Evolutionary conservation across 305 asterid species (phyloP).

Genomic region (Fraxinus baroniana): DNA sequence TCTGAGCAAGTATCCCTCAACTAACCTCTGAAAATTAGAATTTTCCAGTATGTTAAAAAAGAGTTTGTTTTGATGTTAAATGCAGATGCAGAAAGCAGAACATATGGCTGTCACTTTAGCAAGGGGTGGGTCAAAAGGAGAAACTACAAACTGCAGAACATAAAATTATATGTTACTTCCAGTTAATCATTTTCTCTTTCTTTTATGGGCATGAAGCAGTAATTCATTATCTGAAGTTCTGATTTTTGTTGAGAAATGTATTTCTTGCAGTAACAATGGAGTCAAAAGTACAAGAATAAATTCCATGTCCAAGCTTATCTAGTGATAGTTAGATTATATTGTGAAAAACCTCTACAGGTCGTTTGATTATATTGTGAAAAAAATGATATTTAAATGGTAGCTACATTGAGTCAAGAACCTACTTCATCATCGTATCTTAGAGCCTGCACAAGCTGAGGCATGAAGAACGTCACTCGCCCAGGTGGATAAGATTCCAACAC

Average conservation of each 20-base stretch:
- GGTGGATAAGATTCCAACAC: slow-evolving; percentile 99
- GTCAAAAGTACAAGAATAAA: slow-evolving; percentile 12
- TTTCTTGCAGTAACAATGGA: slow-evolving; percentile 6
- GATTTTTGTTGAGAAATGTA: slow-evolving; percentile 13
- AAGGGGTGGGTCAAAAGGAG: slow-evolving; percentile 2
- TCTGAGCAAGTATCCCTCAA: slow-evolving; percentile 97
- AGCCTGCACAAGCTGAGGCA: slow-evolving; percentile 99
- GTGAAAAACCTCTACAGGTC: slow-evolving; percentile 1
- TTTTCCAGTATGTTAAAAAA: slow-evolving; percentile 24
- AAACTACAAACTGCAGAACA: slow-evolving; percentile 8
- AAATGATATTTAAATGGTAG: slow-evolving; percentile 15
- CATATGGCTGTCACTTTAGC: background rate
- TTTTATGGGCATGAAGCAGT: slow-evolving; percentile 16
- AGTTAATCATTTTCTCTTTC: background rate
- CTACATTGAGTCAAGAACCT: slow-evolving; percentile 33
- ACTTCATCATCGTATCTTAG: slow-evolving; percentile 97
- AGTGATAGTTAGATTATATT: slow-evolving; percentile 10
- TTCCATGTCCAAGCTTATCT: slow-evolving; percentile 6
- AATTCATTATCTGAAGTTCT: background rate
- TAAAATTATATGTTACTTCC: background rate
- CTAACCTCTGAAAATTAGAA: slow-evolving; percentile 70
- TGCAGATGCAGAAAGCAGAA: slow-evolving; percentile 21
- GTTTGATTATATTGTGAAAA: slow-evolving; percentile 1
- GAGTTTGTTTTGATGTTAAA: slow-evolving; percentile 12
- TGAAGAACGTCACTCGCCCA: slow-evolving; percentile 90